Conservation (phyloP, 169 alveolate genomes). For the Eimeria maxima region DNA sequence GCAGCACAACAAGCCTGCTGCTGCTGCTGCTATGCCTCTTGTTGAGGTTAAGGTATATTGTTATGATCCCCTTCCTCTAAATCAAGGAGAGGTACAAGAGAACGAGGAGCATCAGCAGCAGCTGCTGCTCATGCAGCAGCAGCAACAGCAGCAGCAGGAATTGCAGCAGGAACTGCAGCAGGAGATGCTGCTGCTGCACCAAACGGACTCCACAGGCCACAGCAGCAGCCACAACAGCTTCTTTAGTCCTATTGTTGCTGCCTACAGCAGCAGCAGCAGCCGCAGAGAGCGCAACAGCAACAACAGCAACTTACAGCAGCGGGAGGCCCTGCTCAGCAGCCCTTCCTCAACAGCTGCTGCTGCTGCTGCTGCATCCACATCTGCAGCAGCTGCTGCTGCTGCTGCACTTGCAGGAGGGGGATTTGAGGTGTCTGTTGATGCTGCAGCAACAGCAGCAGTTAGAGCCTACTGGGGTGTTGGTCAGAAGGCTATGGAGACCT, state of each 20-base stretch:
- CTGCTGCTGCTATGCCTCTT: slow-evolving; percentile 15
- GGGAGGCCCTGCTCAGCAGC: neutral
- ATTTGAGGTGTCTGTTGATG: slow-evolving; percentile 1
- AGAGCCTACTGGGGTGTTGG: slow-evolving; percentile 3
- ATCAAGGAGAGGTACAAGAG: neutral
- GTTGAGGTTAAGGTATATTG: neutral
- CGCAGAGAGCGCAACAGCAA: neutral
- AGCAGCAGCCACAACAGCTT: slow-evolving; percentile 8
- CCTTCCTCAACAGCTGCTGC: too few species aligned
- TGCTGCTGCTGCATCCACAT: too few species aligned
- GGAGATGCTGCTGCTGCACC: neutral
- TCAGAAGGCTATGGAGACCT: neutral
- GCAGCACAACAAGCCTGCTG: slow-evolving; percentile 9
- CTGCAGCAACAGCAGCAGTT: slow-evolving; percentile 6
- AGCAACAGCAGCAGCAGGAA: neutral
- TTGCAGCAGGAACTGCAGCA: too few species aligned
- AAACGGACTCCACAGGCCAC: neutral
- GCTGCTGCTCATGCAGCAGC: neutral
- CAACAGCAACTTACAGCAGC: slow-evolving; percentile 26
- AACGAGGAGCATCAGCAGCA: neutral
- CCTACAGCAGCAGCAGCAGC: slow-evolving; percentile 29
- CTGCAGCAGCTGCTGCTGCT: too few species aligned
- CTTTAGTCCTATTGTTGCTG: neutral
- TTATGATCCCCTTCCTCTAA: neutral
- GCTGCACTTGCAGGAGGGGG: neutral